These are phyloP conservation scores for Corymbia citriodora DNA, from an alignment of 441 rosid species.

Conservation along the genomic window DNA sequence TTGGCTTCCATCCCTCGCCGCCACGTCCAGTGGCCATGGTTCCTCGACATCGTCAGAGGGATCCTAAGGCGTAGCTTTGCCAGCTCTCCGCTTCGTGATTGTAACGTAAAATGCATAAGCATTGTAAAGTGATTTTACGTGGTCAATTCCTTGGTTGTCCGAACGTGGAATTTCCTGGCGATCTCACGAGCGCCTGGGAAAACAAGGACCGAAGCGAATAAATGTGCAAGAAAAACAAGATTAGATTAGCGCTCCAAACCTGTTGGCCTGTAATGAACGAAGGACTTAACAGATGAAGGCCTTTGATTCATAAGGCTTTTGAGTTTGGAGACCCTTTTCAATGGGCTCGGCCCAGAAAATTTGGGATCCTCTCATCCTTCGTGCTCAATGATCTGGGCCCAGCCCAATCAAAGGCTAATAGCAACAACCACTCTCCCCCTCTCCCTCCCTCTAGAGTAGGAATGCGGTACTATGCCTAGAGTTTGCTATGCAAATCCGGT, in stretches of 20 bases:
- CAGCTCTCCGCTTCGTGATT: not conserved
- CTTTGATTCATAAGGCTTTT: not conserved
- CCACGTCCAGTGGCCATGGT: rapidly evolving
- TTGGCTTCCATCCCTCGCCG: not conserved
- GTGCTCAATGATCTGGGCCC: not conserved
- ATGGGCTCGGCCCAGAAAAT: not conserved
- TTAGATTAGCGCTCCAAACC: not conserved
- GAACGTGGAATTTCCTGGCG: not conserved
- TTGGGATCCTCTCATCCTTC: not conserved
- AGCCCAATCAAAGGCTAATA: not conserved
- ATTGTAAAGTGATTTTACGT: not conserved
- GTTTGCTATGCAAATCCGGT: too few relatives aligned
- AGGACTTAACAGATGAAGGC: not conserved
- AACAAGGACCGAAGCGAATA: not conserved
- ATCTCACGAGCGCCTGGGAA: not conserved
- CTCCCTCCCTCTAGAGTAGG: not conserved
- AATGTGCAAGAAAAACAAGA: not conserved
- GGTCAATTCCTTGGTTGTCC: not conserved
- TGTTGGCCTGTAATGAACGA: not conserved
- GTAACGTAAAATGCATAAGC: not conserved
- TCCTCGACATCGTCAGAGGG: rapidly evolving
- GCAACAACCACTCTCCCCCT: not conserved
- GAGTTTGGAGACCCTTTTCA: not conserved
- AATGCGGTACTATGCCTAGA: not conserved
- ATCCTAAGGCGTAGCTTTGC: not conserved